Conservation (phyloP, 768 basidiomycete species). For the Kwoniella newhampshirensis region DNA sequence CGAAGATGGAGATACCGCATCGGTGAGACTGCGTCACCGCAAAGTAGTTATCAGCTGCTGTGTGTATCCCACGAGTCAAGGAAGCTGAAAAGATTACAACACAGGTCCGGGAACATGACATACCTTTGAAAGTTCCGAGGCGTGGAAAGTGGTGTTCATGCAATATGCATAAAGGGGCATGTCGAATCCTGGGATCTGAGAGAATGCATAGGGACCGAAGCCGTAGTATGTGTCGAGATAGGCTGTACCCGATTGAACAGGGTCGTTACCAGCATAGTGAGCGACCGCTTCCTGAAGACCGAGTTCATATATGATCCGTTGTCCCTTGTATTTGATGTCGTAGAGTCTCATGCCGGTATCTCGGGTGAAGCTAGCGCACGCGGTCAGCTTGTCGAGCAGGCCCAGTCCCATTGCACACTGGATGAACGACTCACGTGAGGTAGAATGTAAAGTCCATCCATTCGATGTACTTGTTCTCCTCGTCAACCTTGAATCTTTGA, state of each 20-base stretch:
- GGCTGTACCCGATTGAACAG: conserved; percentile 63
- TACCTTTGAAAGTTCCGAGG: conserved; percentile 38
- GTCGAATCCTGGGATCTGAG: conserved; percentile 48
- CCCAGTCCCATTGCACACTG: conserved; percentile 51
- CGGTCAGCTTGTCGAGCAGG: conserved; percentile 56
- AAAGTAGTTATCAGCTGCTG: no score
- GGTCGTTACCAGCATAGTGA: conserved; percentile 60
- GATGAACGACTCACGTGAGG: conserved; percentile 5
- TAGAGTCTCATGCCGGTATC: conserved; percentile 54
- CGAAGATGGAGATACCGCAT: conserved; percentile 45
- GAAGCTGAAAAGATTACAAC: no score
- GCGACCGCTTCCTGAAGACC: conserved; percentile 62
- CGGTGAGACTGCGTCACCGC: conserved; percentile 31
- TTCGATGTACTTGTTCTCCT: conserved; percentile 59
- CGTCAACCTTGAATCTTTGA: conserved; percentile 62
- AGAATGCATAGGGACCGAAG: conserved; percentile 48
- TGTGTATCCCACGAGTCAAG: no score
- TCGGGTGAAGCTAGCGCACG: conserved; percentile 53
- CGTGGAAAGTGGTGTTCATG: conserved; percentile 47
- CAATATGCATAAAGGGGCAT: conserved; percentile 45
- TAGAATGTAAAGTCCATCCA: conserved; percentile 56
- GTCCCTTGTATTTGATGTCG: conserved; percentile 62
- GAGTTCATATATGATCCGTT: conserved; percentile 65
- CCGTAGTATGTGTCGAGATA: conserved; percentile 58
- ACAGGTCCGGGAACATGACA: background rate